Percentiles rank a stretch among this genome's conserved stretches.
phyloP scores from a whole-genome alignment of 257 asterid genomes.

The Salvia miltiorrhiza region DNA sequence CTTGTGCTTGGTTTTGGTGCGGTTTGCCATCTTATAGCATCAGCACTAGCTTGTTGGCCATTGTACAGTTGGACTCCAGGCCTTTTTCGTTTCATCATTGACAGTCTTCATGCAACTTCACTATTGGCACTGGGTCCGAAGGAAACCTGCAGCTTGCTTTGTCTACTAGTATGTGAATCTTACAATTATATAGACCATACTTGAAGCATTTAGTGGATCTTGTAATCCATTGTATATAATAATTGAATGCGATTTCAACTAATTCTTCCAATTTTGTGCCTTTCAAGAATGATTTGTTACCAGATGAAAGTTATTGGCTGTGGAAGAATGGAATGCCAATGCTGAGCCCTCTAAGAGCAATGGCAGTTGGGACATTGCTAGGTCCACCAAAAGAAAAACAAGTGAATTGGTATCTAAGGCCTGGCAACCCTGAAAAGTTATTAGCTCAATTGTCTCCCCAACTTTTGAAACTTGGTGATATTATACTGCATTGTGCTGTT shows the following conservation, averaged over 20 bases:
- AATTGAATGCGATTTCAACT: conserved; percentile 25
- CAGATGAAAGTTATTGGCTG: conserved; percentile 72
- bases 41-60: conserved; percentile 98
- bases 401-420: conserved; percentile 73
- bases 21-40: conserved; percentile 88
- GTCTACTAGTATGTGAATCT: conserved; percentile 65
- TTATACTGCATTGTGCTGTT: conserved; percentile 48
- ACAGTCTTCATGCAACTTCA: conserved; percentile 59
- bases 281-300: conserved; percentile 79
- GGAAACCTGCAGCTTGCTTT: conserved; percentile 85
- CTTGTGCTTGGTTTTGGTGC: conserved; percentile 78
- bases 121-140: conserved; percentile 89
- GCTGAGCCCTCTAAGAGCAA: conserved; percentile 58
- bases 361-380: conserved; percentile 65
- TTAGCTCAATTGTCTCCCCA: conserved; percentile 50
- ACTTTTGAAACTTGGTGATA: conserved; percentile 35
- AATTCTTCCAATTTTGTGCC: conserved; percentile 25
- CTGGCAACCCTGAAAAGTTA: conserved; percentile 71
- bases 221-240: background rate
- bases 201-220: background rate
- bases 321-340: conserved; percentile 92
- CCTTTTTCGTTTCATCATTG: conserved; percentile 61
- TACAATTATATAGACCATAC: conserved; percentile 19
- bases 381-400: conserved; percentile 76
- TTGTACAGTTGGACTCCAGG: conserved; percentile 95